These are phyloP conservation scores for Pelargonium myrrhifolium DNA, from an alignment of 441 rosid species.

Conservation along the genomic window DNA sequence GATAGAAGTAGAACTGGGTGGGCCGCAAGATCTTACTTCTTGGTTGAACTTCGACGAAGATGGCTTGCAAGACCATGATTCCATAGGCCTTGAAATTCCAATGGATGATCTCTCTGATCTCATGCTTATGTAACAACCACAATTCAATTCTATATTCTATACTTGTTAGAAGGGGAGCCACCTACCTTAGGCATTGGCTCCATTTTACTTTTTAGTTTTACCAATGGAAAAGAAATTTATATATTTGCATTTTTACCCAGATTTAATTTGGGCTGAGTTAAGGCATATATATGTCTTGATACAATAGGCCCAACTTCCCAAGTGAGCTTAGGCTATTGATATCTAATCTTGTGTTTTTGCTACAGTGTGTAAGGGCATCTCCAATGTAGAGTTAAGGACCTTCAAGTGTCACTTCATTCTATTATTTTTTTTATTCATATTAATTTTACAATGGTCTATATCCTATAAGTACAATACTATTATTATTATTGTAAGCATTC, in stretches of 20 bases:
- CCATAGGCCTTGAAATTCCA: conserved; percentile 39
- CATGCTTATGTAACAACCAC: conserved; percentile 23
- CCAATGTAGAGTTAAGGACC: no score
- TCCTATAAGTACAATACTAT: no score
- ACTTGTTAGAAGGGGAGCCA: neutral
- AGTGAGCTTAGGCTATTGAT: no score
- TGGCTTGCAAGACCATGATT: conserved; percentile 40
- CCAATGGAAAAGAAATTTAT: no score
- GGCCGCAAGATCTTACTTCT: conserved; percentile 31
- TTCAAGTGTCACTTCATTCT: no score
- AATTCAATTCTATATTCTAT: conserved; percentile 29
- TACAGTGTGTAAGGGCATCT: no score
- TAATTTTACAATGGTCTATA: no score
- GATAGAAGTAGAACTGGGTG: conserved; percentile 27
- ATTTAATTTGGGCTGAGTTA: neutral
- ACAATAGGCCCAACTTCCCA: neutral
- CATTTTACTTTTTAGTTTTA: no score
- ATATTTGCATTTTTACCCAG: neutral
- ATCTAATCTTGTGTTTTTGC: no score
- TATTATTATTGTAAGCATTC: no score
- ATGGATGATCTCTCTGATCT: conserved; percentile 50
- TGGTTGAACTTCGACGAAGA: conserved; percentile 48
- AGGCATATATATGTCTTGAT: neutral
- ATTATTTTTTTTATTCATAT: no score
- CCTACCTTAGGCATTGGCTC: no score